These are phyloP conservation scores for Ceratocystis lukuohia DNA, from an alignment of 2,329 filamentous ascomycete genomes.

Conservation along the genomic window DNA sequence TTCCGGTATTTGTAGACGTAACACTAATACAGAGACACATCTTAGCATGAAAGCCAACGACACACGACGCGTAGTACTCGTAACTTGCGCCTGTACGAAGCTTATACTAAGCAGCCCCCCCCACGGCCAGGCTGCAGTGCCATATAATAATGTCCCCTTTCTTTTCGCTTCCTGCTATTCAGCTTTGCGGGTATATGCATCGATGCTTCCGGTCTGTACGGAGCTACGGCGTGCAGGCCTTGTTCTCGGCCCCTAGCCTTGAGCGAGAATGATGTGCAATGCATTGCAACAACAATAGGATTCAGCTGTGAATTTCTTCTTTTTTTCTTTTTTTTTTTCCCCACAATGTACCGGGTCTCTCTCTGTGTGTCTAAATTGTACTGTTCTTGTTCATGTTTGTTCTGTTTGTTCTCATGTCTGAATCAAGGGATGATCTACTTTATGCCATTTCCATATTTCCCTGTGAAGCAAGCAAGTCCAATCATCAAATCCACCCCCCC, in stretches of 20 bases:
- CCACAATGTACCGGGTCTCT: background rate
- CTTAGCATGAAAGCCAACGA: background rate
- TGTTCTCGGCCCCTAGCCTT: background rate
- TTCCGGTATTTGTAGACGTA: background rate
- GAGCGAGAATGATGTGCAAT: background rate
- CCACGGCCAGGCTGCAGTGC: background rate
- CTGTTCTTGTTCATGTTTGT: background rate
- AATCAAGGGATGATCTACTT: constrained; percentile 4
- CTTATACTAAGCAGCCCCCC: background rate
- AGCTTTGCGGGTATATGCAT: constrained; percentile 6
- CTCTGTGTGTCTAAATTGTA: background rate
- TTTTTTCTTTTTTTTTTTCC: background rate
- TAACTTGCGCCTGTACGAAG: background rate
- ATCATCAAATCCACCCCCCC: no score
- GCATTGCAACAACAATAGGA: background rate
- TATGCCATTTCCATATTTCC: background rate
- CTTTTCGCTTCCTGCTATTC: constrained; percentile 1
- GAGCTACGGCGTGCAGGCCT: background rate
- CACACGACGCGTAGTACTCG: background rate
- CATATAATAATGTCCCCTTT: background rate
- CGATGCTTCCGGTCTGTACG: background rate
- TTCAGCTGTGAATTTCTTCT: background rate
- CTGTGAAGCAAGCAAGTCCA: no score
- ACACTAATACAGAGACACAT: background rate
- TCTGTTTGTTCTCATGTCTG: constrained; percentile 2